Evolutionary conservation across 2,329 filamentous ascomycete genomes (phyloP), one percentile per base, ranked within the genome.

Genomic region (Blastomyces parvus): DNA sequence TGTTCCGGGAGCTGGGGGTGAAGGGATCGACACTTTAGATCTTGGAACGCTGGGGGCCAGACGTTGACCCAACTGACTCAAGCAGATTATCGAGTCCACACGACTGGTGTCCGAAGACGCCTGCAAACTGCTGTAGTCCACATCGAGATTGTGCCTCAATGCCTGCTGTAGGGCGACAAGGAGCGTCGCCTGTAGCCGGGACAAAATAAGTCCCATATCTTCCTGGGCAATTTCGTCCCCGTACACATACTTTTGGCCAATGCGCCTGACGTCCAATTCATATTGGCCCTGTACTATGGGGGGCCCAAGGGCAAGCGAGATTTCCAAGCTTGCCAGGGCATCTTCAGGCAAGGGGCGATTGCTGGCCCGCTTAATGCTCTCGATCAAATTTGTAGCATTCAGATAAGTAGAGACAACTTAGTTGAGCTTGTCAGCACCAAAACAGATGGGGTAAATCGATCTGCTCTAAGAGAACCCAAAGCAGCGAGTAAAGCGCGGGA

Each of bases 191-290:
- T 78, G 75, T 1, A 78, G 68, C 42, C 69, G 71, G 61, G 74
- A 74, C 40, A 77, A 68, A 50, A 78, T 74, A 64, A 76, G 74
- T 65, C 76, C 76, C 65, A 78, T 69, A 50, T 73, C 69, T 59
- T 77, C 74, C 1, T 74, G 69, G 22, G 76, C 73, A 52, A 72
- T 69, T 46, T 68, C 68, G 64, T 78, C 76, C 8, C 76, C 76
- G 36, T 66, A 64, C 38, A 71, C 71, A 64, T 74, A 77, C 38
- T 65, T 64, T 36, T 70, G 67, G 36, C 76, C 76, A 62, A 77
- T 73, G 33, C 71, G 68, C 59, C 67, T 68, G 38, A 70, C 65
- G 36, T 76, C 71, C 11, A 66, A 67, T 6, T 77, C 72, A 67
- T 74, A 78, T 62, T 74, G 73, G 19, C 67, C 70, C 44, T 73